phyloP scores from a whole-genome alignment of 495 filamentous ascomycete genomes.

The Aspergillus hancockii region DNA sequence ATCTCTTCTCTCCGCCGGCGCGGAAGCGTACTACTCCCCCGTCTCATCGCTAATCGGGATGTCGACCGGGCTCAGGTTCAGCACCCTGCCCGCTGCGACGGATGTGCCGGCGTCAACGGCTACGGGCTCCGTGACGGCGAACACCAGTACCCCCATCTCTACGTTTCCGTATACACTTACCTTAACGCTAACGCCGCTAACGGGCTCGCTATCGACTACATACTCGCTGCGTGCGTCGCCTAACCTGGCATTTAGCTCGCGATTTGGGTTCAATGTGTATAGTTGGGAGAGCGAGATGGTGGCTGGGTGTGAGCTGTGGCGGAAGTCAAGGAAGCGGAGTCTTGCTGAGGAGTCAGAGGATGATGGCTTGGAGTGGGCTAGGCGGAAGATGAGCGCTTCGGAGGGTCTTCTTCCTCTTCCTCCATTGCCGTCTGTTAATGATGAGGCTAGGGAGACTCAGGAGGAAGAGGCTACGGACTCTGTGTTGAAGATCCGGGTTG shows the following conservation, averaged over 20 bases:
- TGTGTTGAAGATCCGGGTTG: constrained; percentile 86
- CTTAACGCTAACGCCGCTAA: constrained; percentile 85
- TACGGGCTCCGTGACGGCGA: constrained; percentile 24
- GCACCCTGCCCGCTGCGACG: constrained; percentile 83
- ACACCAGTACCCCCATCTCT: constrained; percentile 36
- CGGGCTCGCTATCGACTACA: constrained; percentile 84
- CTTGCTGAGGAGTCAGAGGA: constrained; percentile 27
- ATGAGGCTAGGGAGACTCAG: constrained; percentile 29
- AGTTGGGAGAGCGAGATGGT: constrained; percentile 95
- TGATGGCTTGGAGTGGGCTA: constrained; percentile 48
- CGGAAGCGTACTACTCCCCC: constrained; percentile 90
- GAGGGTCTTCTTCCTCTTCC: constrained; percentile 25
- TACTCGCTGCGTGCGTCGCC: constrained; percentile 86
- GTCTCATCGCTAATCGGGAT: constrained; percentile 88
- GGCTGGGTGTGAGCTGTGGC: constrained; percentile 89
- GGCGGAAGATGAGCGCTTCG: constrained; percentile 39
- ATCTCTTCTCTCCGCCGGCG: constrained; percentile 73
- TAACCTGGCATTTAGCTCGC: constrained; percentile 79
- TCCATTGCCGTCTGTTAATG: constrained; percentile 26
- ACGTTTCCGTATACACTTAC: constrained; percentile 89
- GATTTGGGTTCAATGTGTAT: constrained; percentile 97
- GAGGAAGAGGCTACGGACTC: constrained; percentile 69
- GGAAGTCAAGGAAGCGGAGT: constrained; percentile 45
- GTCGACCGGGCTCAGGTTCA: constrained; percentile 80
- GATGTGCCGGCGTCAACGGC: constrained; percentile 42